phyloP scores from a whole-genome alignment of 768 basidiomycete species.

The Mrakia frigida region DNA sequence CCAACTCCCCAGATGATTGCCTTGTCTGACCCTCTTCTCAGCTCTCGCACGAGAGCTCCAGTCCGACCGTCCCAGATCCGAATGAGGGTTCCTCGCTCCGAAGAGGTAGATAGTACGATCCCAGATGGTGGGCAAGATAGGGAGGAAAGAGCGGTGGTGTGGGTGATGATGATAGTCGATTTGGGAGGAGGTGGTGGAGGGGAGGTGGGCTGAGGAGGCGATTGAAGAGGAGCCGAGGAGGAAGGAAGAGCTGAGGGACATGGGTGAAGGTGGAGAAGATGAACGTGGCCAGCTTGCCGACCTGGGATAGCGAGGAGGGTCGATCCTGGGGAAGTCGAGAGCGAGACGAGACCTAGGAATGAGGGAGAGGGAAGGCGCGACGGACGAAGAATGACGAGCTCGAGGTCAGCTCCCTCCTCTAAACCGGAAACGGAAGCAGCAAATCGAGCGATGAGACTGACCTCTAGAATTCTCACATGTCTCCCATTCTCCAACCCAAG shows the following conservation, averaged over 20 bases:
- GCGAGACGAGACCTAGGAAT: slow-evolving; percentile 40
- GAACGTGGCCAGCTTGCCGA: slow-evolving; percentile 45
- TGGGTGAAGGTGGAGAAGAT: slow-evolving; percentile 42
- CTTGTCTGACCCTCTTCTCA: slow-evolving; percentile 79
- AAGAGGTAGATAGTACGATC: slow-evolving; percentile 73
- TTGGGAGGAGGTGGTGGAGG: slow-evolving; percentile 54
- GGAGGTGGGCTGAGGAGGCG: slow-evolving; percentile 35
- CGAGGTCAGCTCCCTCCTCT: neutral
- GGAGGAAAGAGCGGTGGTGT: slow-evolving; percentile 70
- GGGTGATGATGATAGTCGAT: slow-evolving; percentile 78
- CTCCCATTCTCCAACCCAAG: slow-evolving; percentile 39
- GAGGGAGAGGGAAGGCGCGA: neutral
- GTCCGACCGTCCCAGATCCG: slow-evolving; percentile 75
- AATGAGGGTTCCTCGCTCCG: slow-evolving; percentile 73
- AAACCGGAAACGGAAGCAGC: neutral
- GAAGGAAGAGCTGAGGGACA: slow-evolving; percentile 33
- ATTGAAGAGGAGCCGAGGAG: slow-evolving; percentile 38
- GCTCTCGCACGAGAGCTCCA: slow-evolving; percentile 69
- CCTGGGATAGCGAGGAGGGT: slow-evolving; percentile 44
- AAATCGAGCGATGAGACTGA: neutral
- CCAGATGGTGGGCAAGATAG: slow-evolving; percentile 74
- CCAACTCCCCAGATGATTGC: slow-evolving; percentile 87
- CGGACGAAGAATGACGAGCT: neutral
- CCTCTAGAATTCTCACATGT: slow-evolving; percentile 40
- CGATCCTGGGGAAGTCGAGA: slow-evolving; percentile 38